Base-by-base conservation (phyloP, 495 filamentous ascomycete genomes). In the Jackrogersella multiformis region DNA sequence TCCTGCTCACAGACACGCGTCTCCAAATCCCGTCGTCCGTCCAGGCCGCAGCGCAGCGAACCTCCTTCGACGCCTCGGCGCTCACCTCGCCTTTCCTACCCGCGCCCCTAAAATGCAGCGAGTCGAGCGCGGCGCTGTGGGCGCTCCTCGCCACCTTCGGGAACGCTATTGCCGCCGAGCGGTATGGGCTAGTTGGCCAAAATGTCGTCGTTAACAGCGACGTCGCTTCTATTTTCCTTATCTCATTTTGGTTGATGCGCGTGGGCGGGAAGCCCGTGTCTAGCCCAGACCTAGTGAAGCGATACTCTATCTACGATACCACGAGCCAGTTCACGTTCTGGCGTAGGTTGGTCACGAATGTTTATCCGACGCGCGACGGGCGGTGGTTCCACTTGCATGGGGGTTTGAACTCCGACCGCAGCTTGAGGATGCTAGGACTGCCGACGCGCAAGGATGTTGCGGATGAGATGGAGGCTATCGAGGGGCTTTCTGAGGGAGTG, bases 331-430 rank as follows among this genome's bases (percentile, higher is more conserved):
- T 74, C 38, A 69, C 63, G 18, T 52, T 66, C 32, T 73, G 67
- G 63, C 57, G 71, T 12, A 53, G 73, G 4, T 56, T 76, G 5
- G 71, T 72, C 8, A 86, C 85, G 0, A 87, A 86, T 61, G 79
- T 86, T 21, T 87, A 87, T 57, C 71, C 74, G 41, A 83, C 80
- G n/a, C 81, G 79, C 39, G 84, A 87, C 46, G 75, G 73, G 1
- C 73, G 80, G 5, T 86, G 70, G 70, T 86, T 82, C 58, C 85
- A 87, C 56, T 26, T 82, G 3, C 85, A 87, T 56, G 81, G 83
- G 1, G 77, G 77, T 16, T 76, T 87, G 73, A 80, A 87, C 59
- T 77, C 83, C 0, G 74, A 79, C 32, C 74, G 74, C 1, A 73
- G 79, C 1, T 61, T 82, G 53, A 63, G 73, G 10, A 78, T 78